phyloP scores from a whole-genome alignment of 1,139 yeast genomes.

The Suhomyces bokatorum region DNA sequence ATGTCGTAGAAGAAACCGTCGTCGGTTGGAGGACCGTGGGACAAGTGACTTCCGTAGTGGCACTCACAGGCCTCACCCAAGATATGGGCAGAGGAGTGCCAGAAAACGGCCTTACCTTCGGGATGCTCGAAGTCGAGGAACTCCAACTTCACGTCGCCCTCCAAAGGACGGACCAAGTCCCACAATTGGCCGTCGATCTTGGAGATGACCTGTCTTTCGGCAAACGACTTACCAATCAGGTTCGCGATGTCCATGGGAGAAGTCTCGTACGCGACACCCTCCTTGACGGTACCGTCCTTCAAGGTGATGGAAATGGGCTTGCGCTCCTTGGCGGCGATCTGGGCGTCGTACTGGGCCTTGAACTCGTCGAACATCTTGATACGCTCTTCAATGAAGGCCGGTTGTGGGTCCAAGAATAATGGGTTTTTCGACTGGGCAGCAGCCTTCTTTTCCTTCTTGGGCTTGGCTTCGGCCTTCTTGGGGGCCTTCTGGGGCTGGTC shows the following conservation, averaged over 20 bases:
- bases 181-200: slow-evolving; percentile 88
- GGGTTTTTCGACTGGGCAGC: slow-evolving; percentile 34
- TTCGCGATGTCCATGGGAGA: slow-evolving; percentile 85
- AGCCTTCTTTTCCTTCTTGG: slow-evolving; percentile 34
- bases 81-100: slow-evolving; percentile 99
- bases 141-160: slow-evolving; percentile 67
- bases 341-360: slow-evolving; percentile 75
- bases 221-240: slow-evolving; percentile 77
- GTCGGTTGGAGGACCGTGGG: slow-evolving; percentile 92
- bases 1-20: slow-evolving; percentile 98
- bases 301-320: slow-evolving; percentile 72
- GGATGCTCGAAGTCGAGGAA: slow-evolving; percentile 68
- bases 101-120: slow-evolving; percentile 93
- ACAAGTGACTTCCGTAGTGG: slow-evolving; percentile 88
- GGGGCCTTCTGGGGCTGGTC: slow-evolving; percentile 27
- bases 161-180: slow-evolving; percentile 96
- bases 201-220: slow-evolving; percentile 85
- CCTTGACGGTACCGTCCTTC: slow-evolving; percentile 80
- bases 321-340: slow-evolving; percentile 59
- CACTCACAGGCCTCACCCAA: slow-evolving; percentile 98
- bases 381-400: slow-evolving; percentile 79
- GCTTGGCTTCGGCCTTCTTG: slow-evolving; percentile 22
- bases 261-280: slow-evolving; percentile 86
- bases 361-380: slow-evolving; percentile 76
- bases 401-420: slow-evolving; percentile 69